A percentile compares a stretch with the other conserved stretches of the same genome.
phyloP scores from a whole-genome alignment of 805 yeast species.

The Metahyphopichia silvanorum region DNA sequence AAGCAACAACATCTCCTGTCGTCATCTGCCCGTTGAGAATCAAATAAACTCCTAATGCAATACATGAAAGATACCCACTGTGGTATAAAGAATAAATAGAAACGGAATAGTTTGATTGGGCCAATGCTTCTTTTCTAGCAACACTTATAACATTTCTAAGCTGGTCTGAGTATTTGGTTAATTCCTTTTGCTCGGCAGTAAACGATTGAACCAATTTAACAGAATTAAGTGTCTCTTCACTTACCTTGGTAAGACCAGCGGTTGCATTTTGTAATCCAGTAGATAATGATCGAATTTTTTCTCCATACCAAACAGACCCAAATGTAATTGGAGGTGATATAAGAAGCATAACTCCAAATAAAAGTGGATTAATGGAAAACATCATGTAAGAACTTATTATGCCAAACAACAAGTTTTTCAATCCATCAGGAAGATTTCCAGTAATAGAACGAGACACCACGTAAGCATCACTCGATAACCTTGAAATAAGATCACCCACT shows the following conservation, averaged over 20 bases:
- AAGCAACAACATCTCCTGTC: conserved; percentile 46
- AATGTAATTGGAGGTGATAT: conserved; percentile 45
- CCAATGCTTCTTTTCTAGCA: conserved; percentile 42
- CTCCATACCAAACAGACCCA: conserved; percentile 46
- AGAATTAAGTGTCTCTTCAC: conserved; percentile 42
- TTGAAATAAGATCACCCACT: conserved; percentile 44
- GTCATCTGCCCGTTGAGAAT: conserved; percentile 42
- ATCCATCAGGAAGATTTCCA: conserved; percentile 42
- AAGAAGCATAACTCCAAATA: conserved; percentile 42
- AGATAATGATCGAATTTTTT: conserved; percentile 37
- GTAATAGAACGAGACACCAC: conserved; percentile 44
- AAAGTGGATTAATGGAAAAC: conserved; percentile 39
- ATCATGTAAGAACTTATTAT: conserved; percentile 42
- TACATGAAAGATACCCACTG: conserved; percentile 40
- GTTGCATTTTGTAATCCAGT: conserved; percentile 42
- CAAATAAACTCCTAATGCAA: conserved; percentile 41
- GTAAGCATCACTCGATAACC: conserved; percentile 44
- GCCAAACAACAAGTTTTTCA: conserved; percentile 41
- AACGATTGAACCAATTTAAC: conserved; percentile 42
- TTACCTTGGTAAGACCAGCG: conserved; percentile 41
- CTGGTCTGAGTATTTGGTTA: conserved; percentile 35
- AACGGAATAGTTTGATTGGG: conserved; percentile 42
- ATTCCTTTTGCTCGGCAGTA: conserved; percentile 41
- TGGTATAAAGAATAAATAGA: conserved; percentile 42
- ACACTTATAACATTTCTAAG: conserved; percentile 39